Conservation (phyloP, 129 eudicot genomes). For the Tanacetum coccineum region DNA sequence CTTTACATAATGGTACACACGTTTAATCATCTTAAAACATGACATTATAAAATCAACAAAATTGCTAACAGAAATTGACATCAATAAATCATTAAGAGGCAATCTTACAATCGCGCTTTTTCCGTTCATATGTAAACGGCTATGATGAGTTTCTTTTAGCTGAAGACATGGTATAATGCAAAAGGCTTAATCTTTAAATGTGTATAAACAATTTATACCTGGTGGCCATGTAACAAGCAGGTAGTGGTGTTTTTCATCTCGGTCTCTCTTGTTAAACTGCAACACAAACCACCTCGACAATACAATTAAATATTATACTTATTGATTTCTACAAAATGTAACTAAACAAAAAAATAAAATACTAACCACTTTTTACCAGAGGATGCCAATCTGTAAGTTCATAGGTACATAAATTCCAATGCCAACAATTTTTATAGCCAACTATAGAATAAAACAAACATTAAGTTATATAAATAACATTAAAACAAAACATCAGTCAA, state of each 20-base stretch:
- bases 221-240: constrained; percentile 44
- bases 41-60: no score
- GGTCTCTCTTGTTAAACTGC: constrained; percentile 43
- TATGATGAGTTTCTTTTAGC: not conserved
- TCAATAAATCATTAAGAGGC: no score
- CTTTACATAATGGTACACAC: no score
- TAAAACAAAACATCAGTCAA: no score
- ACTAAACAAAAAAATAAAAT: not conserved
- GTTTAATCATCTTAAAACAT: no score
- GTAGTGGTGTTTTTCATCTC: constrained; percentile 39
- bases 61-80: no score
- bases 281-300: constrained; percentile 5
- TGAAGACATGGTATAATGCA: not conserved
- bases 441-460: no score
- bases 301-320: not conserved
- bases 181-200: not conserved
- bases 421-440: no score
- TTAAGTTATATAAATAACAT: no score
- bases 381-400: constrained; percentile 56
- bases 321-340: not conserved
- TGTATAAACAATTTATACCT: constrained; percentile 15
- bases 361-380: constrained; percentile 36
- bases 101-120: no score
- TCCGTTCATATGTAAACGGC: no score
- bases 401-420: constrained; percentile 47